A percentile compares a stretch with the other conserved stretches of the same genome.
phyloP scores from a whole-genome alignment of 2,329 filamentous ascomycete species.

The Fusarium austroafricanum region DNA sequence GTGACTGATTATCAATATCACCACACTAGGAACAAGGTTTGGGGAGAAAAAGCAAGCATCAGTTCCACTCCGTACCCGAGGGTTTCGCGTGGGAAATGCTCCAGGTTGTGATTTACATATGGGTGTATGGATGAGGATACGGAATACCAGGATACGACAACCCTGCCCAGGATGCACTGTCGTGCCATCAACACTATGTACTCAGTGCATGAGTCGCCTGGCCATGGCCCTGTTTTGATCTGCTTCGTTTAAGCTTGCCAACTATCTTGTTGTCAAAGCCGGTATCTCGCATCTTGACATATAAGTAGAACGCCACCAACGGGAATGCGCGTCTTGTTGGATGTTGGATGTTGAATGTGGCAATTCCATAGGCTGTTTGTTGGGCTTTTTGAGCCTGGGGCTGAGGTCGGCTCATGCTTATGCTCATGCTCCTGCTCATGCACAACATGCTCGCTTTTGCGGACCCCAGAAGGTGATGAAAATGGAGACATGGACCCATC shows the following conservation, averaged over 20 bases:
- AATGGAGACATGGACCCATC: conserved; percentile 11
- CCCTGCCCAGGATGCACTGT: not conserved
- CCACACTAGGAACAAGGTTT: conserved; percentile 25
- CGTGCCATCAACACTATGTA: not conserved
- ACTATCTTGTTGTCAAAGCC: not conserved
- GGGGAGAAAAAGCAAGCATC: conserved; percentile 23
- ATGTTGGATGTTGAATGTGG: not conserved
- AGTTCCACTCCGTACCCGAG: conserved; percentile 14
- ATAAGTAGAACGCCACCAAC: conserved; percentile 7
- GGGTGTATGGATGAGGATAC: not conserved
- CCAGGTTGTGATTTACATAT: conserved; percentile 1
- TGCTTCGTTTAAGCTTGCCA: not conserved
- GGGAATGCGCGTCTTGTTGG: conserved; percentile 20
- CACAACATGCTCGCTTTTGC: conserved; percentile 42
- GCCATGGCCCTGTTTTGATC: not conserved
- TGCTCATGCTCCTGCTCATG: conserved; percentile 26
- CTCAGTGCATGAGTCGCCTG: not conserved
- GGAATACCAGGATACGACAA: not conserved
- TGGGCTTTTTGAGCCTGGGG: conserved; percentile 13
- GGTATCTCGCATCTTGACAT: not conserved
- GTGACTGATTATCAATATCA: conserved; percentile 9
- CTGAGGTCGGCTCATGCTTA: conserved; percentile 21
- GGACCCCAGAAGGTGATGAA: conserved; percentile 25
- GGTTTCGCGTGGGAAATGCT: conserved; percentile 9
- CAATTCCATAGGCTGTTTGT: conserved; percentile 27